Evolutionary conservation across 441 rosid genomes (phyloP).

Genomic region (Euphorbia corollata): DNA sequence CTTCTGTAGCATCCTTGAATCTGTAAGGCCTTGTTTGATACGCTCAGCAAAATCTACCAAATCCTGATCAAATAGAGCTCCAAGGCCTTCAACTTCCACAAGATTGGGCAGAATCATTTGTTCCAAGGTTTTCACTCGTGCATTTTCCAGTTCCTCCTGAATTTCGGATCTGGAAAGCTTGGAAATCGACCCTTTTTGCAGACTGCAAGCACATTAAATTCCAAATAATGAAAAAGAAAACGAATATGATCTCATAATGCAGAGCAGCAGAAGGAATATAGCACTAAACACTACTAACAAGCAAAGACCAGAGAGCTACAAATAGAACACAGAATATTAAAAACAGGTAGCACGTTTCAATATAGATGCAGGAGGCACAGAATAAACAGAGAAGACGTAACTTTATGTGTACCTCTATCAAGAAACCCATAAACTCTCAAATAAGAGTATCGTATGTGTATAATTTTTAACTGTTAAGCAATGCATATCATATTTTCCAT

Average conservation of each 20-base stretch:
- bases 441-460: background rate
- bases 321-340: background rate
- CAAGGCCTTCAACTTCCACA: slow-evolving; percentile 64
- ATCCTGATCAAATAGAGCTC: slow-evolving; percentile 54
- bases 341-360: background rate
- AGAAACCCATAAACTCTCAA: background rate
- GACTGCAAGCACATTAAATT: slow-evolving; percentile 41
- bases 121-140: slow-evolving; percentile 70
- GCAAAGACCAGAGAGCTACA: slow-evolving; percentile 2
- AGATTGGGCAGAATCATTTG: slow-evolving; percentile 63
- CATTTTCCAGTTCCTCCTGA: slow-evolving; percentile 56
- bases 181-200: slow-evolving; percentile 31
- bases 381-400: no score
- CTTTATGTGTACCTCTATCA: background rate
- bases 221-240: slow-evolving; percentile 14
- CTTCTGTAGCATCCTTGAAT: slow-evolving; percentile 70
- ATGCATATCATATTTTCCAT: background rate
- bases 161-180: slow-evolving; percentile 64
- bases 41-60: slow-evolving; percentile 57
- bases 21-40: slow-evolving; percentile 54
- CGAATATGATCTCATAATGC: background rate
- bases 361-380: no score
- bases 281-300: background rate
- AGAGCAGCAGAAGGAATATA: background rate
- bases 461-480: background rate